Evolutionary conservation across 1,284 basidiomycete species (phyloP), one percentile per base, ranked within the genome.

Genomic region (Psilocybe mexicana): DNA sequence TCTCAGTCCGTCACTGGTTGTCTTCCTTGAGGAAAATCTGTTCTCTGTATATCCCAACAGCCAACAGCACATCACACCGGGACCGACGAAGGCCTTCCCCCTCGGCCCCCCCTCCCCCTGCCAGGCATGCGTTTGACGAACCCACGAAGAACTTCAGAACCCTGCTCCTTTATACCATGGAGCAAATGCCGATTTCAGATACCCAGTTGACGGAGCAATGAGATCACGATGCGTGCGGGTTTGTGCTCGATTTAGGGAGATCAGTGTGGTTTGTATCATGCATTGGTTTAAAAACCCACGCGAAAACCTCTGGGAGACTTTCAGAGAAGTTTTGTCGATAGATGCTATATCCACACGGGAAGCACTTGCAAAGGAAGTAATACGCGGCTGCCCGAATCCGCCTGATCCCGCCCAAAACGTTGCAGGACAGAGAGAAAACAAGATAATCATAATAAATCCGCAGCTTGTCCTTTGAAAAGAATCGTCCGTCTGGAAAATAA

Each of bases 341-440:
- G 38, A 40, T 40, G 38, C 38, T 40, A 35, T 35, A 48, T 48
- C 46, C 46, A 48, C 46, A 48, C 46, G 46, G 18, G 14, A 48
- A 33, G 14, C 30, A 18, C 18, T 18, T 6, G 28, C 30, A 30
- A 18, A 48, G 46, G 46, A 26, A 48, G 46, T 26, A 48, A 48
- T 48, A 18, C 35, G 28, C 46, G 46, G 46, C 28, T 30, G 14
- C 30, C 46, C 46, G 46, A 33, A 11, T 26, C 46, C 46, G 46
- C 46, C 46, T 48, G 46, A 30, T 14, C 10, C 28, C 46, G 30
- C 28, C 46, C 18, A n/a, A 18, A 18, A 18, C 14, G 28, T n/a
- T 33, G 46, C 14, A 48, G 18, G 18, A 18, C 18, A 18, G 28
- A 40, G 38, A 40, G n/a, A 35, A 6, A 33, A 12, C 18, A 6